Evolutionary conservation across 495 filamentous ascomycete species (phyloP).

Genomic region (Cryomyces minteri): DNA sequence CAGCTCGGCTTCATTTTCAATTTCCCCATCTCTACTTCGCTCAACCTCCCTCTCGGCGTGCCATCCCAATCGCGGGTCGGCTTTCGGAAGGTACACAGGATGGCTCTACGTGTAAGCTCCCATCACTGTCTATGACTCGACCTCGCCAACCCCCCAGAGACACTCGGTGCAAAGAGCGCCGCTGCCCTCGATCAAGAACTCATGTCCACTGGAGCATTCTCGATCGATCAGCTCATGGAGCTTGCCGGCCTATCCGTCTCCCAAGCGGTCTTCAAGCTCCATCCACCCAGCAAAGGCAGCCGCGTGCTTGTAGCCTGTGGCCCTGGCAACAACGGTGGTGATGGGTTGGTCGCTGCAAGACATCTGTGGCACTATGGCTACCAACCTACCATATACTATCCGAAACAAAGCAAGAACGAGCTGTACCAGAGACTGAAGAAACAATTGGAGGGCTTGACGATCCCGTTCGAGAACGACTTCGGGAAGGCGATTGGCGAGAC

Average conservation of each 20-base stretch:
- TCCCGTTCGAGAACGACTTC: slow-evolving; percentile 81
- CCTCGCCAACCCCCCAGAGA: not conserved
- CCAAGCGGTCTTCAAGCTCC: slow-evolving; percentile 82
- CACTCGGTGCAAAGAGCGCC: slow-evolving; percentile 50
- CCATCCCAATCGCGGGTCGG: too few relatives aligned
- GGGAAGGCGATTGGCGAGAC: slow-evolving; percentile 38
- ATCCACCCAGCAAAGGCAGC: slow-evolving; percentile 53
- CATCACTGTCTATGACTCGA: too few relatives aligned
- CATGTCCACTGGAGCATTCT: slow-evolving; percentile 84
- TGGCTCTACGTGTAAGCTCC: too few relatives aligned
- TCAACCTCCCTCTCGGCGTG: too few relatives aligned
- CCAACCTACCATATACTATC: slow-evolving; percentile 77
- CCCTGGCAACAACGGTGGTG: slow-evolving; percentile 94
- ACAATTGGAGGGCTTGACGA: slow-evolving; percentile 62
- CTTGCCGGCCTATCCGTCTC: slow-evolving; percentile 84
- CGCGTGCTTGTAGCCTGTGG: slow-evolving; percentile 78
- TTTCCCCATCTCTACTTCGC: too few relatives aligned
- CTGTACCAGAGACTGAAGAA: slow-evolving; percentile 73
- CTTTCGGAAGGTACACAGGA: too few relatives aligned
- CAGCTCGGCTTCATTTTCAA: too few relatives aligned
- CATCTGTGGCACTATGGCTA: slow-evolving; percentile 94
- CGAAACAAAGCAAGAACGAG: slow-evolving; percentile 76
- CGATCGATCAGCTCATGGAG: slow-evolving; percentile 94
- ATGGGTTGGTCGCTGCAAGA: slow-evolving; percentile 86
- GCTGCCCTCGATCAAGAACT: slow-evolving; percentile 81